phyloP scores from a whole-genome alignment of 768 basidiomycete species.

The Pulveroboletus sp. region DNA sequence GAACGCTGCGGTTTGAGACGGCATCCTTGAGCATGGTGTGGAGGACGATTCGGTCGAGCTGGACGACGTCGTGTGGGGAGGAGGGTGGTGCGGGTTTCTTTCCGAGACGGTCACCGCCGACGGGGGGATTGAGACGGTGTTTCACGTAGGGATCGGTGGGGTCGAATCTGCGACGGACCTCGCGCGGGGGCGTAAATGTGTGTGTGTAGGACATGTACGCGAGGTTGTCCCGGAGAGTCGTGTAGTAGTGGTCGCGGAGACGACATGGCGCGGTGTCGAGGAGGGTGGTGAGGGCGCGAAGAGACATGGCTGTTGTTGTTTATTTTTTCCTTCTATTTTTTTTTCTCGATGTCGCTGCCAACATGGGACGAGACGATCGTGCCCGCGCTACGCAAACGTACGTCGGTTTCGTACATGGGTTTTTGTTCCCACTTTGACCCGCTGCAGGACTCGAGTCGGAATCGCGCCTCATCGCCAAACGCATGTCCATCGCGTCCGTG shows the following conservation, averaged over 20 bases:
- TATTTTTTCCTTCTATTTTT: background rate
- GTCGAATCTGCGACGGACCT: constrained; percentile 69
- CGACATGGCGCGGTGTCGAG: constrained; percentile 74
- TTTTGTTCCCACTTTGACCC: background rate
- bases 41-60: constrained; percentile 80
- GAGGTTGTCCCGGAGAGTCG: constrained; percentile 79
- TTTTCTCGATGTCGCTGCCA: constrained; percentile 31
- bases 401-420: constrained; percentile 23
- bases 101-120: constrained; percentile 67
- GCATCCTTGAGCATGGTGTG: constrained; percentile 87
- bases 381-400: constrained; percentile 77
- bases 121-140: constrained; percentile 71
- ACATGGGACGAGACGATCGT: constrained; percentile 85
- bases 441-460: constrained; percentile 72
- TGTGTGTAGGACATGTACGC: constrained; percentile 96
- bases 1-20: constrained; percentile 60
- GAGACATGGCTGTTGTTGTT: constrained; percentile 59
- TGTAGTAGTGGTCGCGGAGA: constrained; percentile 80
- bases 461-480: constrained; percentile 71
- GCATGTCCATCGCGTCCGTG: constrained; percentile 73
- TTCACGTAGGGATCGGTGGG: constrained; percentile 79
- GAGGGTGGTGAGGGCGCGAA: constrained; percentile 61
- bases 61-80: constrained; percentile 65
- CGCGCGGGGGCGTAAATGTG: constrained; percentile 51
- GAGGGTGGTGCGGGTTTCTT: constrained; percentile 65